Evolutionary conservation across 2,329 filamentous ascomycete genomes (phyloP), one percentile per base, ranked within the genome.

Genomic region (Nakataea oryzae): DNA sequence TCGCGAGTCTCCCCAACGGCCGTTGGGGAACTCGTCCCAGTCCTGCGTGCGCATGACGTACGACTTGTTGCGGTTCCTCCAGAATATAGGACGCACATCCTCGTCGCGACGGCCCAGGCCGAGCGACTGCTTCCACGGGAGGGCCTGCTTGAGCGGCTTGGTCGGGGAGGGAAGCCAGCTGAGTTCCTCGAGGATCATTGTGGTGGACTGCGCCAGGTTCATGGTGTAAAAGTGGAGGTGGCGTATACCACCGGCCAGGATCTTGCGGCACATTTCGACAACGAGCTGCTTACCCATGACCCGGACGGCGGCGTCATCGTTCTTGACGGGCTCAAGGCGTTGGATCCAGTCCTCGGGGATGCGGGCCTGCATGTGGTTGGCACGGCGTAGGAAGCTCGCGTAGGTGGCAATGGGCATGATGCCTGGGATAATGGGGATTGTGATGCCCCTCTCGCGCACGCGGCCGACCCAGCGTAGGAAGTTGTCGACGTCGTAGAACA

Each of bases 191-290:
- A 99, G 83, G 28, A 99, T 86, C 88, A 97, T 93, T 69, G 89
- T 88, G 1, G 93, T 97, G 60, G 95, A 90, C 74, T 96, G 91
- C 13, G 92, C 93, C 26, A 99, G 82, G 76, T 99, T 99, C 95
- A 99, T 99, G 64, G 95, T 99, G 79, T 99, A 99, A 76, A 99
- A 99, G 75, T 99, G 95, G 66, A 99, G 76, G 72, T 97, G 92
- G 66, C 86, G 82, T 67, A 97, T 91, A 54, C 93, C 95, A 47
- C 86, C 87, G 63, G 86, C 85, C 62, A 97, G 80, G 64, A 99
- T 85, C 76, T 88, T 91, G 64, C 88, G 86, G 74, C 95, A 99
- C 86, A 99, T 87, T 57, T 96, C 85, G 27, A 92, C 90, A 24
- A 99, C 88, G 27, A 99, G 81, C 17, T 83, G 86, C 76, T 92